phyloP scores from a whole-genome alignment of 306 rosid species.

The Vigna mungo region DNA sequence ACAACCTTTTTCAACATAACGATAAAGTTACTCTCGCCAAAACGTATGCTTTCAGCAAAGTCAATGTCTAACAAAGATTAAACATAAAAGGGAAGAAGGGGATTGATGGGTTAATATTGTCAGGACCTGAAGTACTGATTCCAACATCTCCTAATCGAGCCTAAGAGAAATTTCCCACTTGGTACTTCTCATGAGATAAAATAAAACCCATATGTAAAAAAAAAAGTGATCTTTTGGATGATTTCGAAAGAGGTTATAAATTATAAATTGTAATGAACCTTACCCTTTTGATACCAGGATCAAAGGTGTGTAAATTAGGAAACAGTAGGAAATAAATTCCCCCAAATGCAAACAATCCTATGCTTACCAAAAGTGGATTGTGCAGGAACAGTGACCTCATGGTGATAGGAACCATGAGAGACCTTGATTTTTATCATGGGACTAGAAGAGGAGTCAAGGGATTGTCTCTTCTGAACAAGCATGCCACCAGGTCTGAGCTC shows the following conservation, averaged over 20 bases:
- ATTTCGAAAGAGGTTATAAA: constrained; percentile 10
- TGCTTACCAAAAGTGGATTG: constrained; percentile 69
- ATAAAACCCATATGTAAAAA: constrained; percentile 1
- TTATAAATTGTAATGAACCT: background rate
- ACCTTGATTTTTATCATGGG: constrained; percentile 67
- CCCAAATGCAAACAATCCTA: constrained; percentile 32
- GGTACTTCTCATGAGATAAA: constrained; percentile 30
- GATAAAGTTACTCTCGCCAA: background rate
- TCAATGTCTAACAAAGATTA: constrained; percentile 35
- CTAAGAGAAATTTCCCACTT: constrained; percentile 25
- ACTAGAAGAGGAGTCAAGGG: constrained; percentile 51
- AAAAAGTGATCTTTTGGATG: constrained; percentile 20
- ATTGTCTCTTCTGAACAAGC: constrained; percentile 78
- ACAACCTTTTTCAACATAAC: background rate
- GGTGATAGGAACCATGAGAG: constrained; percentile 66
- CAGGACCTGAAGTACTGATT: background rate
- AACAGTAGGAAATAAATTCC: background rate
- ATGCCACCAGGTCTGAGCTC: constrained; percentile 81
- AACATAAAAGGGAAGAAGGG: background rate
- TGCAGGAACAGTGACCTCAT: constrained; percentile 55
- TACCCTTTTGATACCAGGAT: constrained; percentile 25
- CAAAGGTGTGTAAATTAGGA: constrained; percentile 30
- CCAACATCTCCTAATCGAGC: constrained; percentile 16
- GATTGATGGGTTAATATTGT: background rate
- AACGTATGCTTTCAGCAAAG: constrained; percentile 9